Percentiles rank a stretch among this genome's conserved stretches.
Conservation (phyloP, 179 eudicot species). For the Corrigiola litoralis region DNA sequence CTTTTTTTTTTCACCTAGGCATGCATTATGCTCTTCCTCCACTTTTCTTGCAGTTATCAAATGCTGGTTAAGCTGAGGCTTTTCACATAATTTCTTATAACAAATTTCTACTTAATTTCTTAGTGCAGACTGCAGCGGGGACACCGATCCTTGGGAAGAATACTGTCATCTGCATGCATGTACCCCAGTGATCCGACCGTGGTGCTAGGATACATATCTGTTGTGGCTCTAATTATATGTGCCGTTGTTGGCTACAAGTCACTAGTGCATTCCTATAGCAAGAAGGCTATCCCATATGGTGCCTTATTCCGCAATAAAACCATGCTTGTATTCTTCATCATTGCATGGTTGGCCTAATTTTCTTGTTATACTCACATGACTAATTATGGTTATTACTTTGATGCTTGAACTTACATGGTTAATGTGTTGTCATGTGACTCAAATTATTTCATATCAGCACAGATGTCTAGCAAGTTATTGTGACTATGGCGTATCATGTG, state of each 20-base stretch:
- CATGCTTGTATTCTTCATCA: constrained; percentile 60
- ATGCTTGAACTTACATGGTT: not conserved
- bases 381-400: not conserved
- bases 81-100: not conserved
- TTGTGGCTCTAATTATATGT: constrained; percentile 42
- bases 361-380: not conserved
- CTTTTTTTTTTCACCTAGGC: too few relatives aligned
- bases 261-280: constrained; percentile 62
- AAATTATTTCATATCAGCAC: too few relatives aligned
- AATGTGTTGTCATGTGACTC: too few relatives aligned
- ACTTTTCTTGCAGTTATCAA: too few relatives aligned
- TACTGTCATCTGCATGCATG: constrained; percentile 80
- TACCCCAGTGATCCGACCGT: constrained; percentile 71
- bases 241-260: constrained; percentile 51
- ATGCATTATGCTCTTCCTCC: too few relatives aligned
- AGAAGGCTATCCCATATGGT: constrained; percentile 55
- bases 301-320: constrained; percentile 61
- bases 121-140: constrained; percentile 67
- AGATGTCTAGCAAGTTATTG: too few relatives aligned
- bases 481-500: too few relatives aligned
- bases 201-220: constrained; percentile 56
- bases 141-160: constrained; percentile 64
- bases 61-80: too few relatives aligned
- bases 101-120: not conserved
- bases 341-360: constrained; percentile 56